Percentiles rank a stretch among this genome's conserved stretches.
phyloP scores from a whole-genome alignment of 768 basidiomycete species.

The Tubosaeta sp. region DNA sequence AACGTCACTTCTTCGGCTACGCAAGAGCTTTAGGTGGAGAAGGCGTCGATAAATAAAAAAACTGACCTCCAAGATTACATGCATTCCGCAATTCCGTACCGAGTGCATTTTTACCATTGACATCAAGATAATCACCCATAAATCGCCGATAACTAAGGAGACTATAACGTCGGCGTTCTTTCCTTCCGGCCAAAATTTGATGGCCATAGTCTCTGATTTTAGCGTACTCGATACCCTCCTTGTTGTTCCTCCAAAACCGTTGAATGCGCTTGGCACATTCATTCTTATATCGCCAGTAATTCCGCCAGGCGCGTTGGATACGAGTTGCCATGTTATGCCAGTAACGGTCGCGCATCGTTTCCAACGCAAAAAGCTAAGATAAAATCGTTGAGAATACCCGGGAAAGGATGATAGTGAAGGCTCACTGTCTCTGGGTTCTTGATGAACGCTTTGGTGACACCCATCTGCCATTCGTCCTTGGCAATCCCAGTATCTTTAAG shows the following conservation, averaged over 20 bases:
- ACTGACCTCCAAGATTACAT: slow-evolving; percentile 72
- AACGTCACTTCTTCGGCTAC: slow-evolving; percentile 77
- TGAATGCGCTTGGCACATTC: slow-evolving; percentile 95
- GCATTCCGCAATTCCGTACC: slow-evolving; percentile 71
- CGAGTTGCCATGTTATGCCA: slow-evolving; percentile 99
- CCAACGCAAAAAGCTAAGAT: slow-evolving; percentile 86
- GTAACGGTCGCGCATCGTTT: slow-evolving; percentile 98
- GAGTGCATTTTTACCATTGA: slow-evolving; percentile 75
- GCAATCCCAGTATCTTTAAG: slow-evolving; percentile 93
- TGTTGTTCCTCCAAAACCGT: slow-evolving; percentile 98
- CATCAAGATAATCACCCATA: slow-evolving; percentile 92
- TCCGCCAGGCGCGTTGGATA: slow-evolving; percentile 94
- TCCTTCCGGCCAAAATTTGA: slow-evolving; percentile 82
- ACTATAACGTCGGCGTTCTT: slow-evolving; percentile 92
- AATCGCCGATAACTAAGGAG: slow-evolving; percentile 91
- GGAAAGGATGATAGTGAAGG: slow-evolving; percentile 1
- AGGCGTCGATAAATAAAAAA: not conserved
- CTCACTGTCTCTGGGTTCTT: slow-evolving; percentile 97
- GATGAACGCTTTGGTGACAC: slow-evolving; percentile 96
- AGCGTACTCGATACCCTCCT: slow-evolving; percentile 85
- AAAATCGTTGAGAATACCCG: not conserved
- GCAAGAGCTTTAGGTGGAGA: slow-evolving; percentile 1
- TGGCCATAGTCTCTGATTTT: slow-evolving; percentile 95
- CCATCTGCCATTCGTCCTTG: slow-evolving; percentile 99
- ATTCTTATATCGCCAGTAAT: slow-evolving; percentile 92